phyloP scores from a whole-genome alignment of 2,329 filamentous ascomycete species.

The Colletotrichum acutatum region DNA sequence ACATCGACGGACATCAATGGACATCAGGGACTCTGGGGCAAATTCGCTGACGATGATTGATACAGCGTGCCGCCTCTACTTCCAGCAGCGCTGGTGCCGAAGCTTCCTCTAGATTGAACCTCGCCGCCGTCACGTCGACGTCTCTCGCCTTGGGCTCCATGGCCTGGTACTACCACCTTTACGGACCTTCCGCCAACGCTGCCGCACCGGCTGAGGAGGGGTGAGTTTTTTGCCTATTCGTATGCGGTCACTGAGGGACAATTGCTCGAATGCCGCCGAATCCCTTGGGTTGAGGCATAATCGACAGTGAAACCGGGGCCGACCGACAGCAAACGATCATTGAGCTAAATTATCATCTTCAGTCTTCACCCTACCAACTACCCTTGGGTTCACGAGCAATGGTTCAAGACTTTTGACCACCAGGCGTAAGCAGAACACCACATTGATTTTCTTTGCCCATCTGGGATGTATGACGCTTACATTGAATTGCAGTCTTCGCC shows the following conservation, averaged over 20 bases:
- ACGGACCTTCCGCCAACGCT: constrained; percentile 87
- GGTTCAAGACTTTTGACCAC: constrained; percentile 96
- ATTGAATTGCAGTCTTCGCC: constrained; percentile 78
- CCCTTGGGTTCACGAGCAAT: constrained; percentile 94
- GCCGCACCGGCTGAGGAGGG: constrained; percentile 97
- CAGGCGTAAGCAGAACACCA: constrained; percentile 76
- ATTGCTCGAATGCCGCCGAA: constrained; percentile 11
- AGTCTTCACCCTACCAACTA: constrained; percentile 94
- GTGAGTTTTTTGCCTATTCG: constrained; percentile 70
- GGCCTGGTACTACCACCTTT: constrained; percentile 98
- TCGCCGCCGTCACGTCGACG: constrained; percentile 88
- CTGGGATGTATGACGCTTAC: constrained; percentile 26
- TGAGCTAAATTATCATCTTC: constrained; percentile 29
- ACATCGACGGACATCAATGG: constrained; percentile 38
- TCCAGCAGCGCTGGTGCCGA: constrained; percentile 78
- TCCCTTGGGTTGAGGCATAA: constrained; percentile 36
- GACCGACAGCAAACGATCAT: constrained; percentile 16
- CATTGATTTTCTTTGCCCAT: not conserved
- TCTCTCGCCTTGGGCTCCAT: constrained; percentile 87
- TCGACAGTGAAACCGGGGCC: constrained; percentile 19
- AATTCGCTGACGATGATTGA: constrained; percentile 50
- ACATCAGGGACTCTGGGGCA: constrained; percentile 24
- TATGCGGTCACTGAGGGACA: constrained; percentile 17
- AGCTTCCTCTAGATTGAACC: constrained; percentile 82
- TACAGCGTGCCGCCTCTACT: constrained; percentile 75